phyloP scores from a whole-genome alignment of 1,284 basidiomycete genomes.

The Marasmius oreades region DNA sequence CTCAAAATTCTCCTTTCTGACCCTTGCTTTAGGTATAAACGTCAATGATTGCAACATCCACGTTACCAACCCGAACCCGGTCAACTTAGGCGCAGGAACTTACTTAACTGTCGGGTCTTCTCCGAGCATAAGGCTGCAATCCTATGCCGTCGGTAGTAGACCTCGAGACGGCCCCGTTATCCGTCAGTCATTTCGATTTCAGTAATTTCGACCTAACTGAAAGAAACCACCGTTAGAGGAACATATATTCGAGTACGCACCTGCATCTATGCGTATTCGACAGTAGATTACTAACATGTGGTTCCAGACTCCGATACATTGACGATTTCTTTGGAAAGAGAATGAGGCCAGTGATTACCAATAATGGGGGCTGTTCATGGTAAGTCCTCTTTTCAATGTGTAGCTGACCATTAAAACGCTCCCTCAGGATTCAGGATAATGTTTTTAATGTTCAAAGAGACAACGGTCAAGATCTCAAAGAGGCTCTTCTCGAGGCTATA shows the following conservation, averaged over 20 bases:
- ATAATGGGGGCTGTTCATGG: conserved; percentile 6
- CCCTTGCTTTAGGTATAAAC: no score
- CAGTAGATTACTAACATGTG: background rate
- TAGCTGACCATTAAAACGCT: background rate
- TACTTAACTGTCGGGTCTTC: no score
- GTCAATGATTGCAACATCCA: no score
- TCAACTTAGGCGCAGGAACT: no score
- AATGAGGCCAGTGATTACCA: background rate
- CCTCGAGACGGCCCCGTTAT: conserved; percentile 2
- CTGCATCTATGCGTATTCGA: background rate
- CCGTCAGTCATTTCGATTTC: conserved; percentile 5
- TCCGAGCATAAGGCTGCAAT: no score
- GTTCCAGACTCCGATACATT: conserved; percentile 14
- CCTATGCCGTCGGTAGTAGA: no score
- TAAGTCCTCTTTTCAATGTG: conserved; percentile 1
- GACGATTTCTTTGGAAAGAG: conserved; percentile 3
- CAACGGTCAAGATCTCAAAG: conserved; percentile 7
- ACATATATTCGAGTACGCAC: conserved; percentile 15
- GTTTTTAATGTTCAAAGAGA: conserved; percentile 9
- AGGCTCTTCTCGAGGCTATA: conserved; percentile 9
- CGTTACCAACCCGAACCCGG: no score
- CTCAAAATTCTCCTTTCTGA: no score
- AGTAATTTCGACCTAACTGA: background rate
- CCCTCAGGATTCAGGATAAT: conserved; percentile 7
- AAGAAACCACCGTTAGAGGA: conserved; percentile 9